Percentiles rank a stretch among this genome's conserved stretches.
Conservation (phyloP, 768 basidiomycete species). For the Hortiboletus flavorubellus region DNA sequence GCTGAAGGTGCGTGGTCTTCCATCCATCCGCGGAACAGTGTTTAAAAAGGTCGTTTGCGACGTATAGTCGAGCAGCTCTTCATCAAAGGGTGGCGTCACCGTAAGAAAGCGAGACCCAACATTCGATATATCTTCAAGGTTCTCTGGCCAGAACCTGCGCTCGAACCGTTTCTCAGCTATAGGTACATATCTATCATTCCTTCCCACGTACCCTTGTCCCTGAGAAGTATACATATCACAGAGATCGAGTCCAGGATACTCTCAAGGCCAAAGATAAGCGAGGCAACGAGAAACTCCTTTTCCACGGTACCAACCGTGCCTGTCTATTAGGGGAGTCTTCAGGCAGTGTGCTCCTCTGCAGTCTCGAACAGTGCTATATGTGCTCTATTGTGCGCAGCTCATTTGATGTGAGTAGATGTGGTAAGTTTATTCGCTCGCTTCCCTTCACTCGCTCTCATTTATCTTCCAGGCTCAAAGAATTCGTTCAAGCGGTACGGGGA, state of each 20-base stretch:
- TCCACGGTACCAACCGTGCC: conserved; percentile 63
- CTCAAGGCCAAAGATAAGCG: conserved; percentile 26
- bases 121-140: conserved; percentile 52
- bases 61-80: conserved; percentile 49
- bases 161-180: conserved; percentile 46
- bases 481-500: conserved; percentile 46
- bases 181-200: conserved; percentile 35
- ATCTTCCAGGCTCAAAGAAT: conserved; percentile 47
- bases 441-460: conserved; percentile 7
- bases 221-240: conserved; percentile 3
- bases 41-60: background rate
- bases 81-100: conserved; percentile 53
- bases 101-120: conserved; percentile 47
- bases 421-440: conserved; percentile 31
- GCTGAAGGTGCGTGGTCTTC: conserved; percentile 36
- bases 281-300: conserved; percentile 57
- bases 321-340: conserved; percentile 57
- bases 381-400: conserved; percentile 57
- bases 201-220: conserved; percentile 12
- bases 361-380: conserved; percentile 47
- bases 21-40: background rate
- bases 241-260: conserved; percentile 25
- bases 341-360: conserved; percentile 46
- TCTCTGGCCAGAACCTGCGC: conserved; percentile 40
- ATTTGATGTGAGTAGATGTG: conserved; percentile 58